Evolutionary conservation across 2,329 filamentous ascomycete genomes (phyloP).

Genomic region (Cladophialophora chaetospira): DNA sequence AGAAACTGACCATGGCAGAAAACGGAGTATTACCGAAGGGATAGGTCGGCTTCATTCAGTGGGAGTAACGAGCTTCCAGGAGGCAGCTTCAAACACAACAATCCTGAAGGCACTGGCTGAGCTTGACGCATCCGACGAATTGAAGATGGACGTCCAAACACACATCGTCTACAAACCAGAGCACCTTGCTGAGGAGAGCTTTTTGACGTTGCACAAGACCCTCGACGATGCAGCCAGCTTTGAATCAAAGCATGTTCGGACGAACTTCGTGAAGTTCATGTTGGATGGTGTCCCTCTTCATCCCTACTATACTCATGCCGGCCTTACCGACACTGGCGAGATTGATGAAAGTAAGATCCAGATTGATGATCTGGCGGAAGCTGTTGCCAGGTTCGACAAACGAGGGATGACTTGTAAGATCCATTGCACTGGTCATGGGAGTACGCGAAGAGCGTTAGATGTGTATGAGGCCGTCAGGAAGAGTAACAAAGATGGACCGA

Average conservation of each 20-base stretch:
- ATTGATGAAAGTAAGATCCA: conserved; percentile 16
- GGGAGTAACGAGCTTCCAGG: conserved; percentile 39
- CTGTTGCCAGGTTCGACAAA: conserved; percentile 11
- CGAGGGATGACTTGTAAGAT: conserved; percentile 20
- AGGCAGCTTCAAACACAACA: conserved; percentile 37
- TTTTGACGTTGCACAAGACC: conserved; percentile 29
- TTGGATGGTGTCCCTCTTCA: conserved; percentile 40
- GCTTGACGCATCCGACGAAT: conserved; percentile 32
- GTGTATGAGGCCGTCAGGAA: conserved; percentile 15
- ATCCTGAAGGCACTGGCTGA: conserved; percentile 35
- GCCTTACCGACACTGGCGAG: conserved; percentile 7
- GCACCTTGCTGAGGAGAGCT: conserved; percentile 32
- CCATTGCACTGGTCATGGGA: conserved; percentile 17
- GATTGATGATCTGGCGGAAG: conserved; percentile 15
- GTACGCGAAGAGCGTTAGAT: conserved; percentile 12
- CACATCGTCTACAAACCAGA: conserved; percentile 34
- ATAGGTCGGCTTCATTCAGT: conserved; percentile 33
- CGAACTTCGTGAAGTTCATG: conserved; percentile 41
- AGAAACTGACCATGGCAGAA: conserved; percentile 10
- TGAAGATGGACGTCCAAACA: conserved; percentile 35
- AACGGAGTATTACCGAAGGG: conserved; percentile 33
- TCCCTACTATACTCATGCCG: conserved; percentile 36
- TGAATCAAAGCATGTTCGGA: conserved; percentile 36
- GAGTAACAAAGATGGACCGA: conserved; percentile 8
- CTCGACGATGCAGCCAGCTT: conserved; percentile 34